Base-by-base conservation (phyloP, 2,329 filamentous ascomycete species). In the Fusarium fracticaudum region DNA sequence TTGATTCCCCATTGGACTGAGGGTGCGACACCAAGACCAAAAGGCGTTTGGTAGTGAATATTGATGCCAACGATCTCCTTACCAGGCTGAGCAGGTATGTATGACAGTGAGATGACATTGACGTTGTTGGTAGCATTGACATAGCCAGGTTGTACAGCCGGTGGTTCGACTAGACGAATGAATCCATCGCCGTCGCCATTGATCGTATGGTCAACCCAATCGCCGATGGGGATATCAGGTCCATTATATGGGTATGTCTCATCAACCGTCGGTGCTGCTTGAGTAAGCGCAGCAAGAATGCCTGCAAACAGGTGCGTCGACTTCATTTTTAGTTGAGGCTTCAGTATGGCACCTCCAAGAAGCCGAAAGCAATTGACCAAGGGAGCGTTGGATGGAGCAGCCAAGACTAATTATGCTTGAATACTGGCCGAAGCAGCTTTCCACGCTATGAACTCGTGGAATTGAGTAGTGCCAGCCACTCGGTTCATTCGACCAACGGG, bases 101-200 rank as follows among this genome's bases (percentile, higher is more conserved):
- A 61, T 5, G 37, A 64, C 1, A 50, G 15, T 6, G 61, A 64
- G 17, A 64, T 64, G 9, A 64, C 55, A 64, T 61, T 64, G 10
- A 64, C 11, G 31, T 64, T 64, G 3, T 64, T 64, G 20, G 9
- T 50, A 7, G 44, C 20, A 3, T 61, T 24, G 2, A 1, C 20
- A 12, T 45, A 37, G 29, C 14, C 44, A 11, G 61, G 55, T 1
- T 18, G 6, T 1, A 64, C 61, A 0, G 55, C 61, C 2, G 55
- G 44, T 0, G 29, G n/a, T 12, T 64, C 44, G 1, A 64, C 37
- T 7, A 64, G 44, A 26, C 61, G 61, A 6, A 13, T 10, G 9
- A 65, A 65, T 11, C 62, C 26, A 26, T 26, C 26, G 26, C 26
- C 26, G 26, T 26, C 0, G 6, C 62, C 62, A 3, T 63, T 53